These are phyloP conservation scores for Amauroascus verrucosus DNA, from an alignment of 2,329 filamentous ascomycete genomes.

Conservation along the genomic window DNA sequence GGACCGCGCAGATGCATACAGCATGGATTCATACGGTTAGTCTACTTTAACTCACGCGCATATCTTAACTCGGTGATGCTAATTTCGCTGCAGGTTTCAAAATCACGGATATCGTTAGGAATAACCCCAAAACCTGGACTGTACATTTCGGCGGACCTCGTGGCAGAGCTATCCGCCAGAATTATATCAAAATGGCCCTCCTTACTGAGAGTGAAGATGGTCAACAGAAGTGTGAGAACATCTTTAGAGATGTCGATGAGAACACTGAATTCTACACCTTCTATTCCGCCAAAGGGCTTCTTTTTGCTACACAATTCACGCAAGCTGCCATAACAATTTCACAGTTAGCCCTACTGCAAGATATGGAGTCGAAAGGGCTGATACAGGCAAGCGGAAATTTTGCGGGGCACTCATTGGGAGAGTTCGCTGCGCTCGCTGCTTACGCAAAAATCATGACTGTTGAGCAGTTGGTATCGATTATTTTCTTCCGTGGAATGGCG, in stretches of 20 bases:
- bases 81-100: constrained; percentile 50
- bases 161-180: constrained; percentile 92
- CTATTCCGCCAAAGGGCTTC: constrained; percentile 80
- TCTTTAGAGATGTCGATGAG: constrained; percentile 96
- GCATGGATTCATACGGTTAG: constrained; percentile 87
- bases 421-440: constrained; percentile 93
- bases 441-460: constrained; percentile 98
- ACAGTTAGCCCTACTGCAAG: constrained; percentile 99
- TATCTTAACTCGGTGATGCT: background rate
- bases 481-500: constrained; percentile 96
- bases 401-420: constrained; percentile 91
- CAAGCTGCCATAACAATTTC: constrained; percentile 94
- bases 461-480: constrained; percentile 91
- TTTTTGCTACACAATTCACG: constrained; percentile 97
- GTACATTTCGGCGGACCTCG: constrained; percentile 95
- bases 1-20: constrained; percentile 94
- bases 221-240: constrained; percentile 86
- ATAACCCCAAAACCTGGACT: constrained; percentile 97
- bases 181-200: constrained; percentile 99
- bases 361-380: constrained; percentile 94
- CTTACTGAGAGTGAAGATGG: constrained; percentile 92
- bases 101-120: constrained; percentile 97
- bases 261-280: constrained; percentile 94
- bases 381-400: constrained; percentile 95
- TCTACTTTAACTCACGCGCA: no score